Conservation (phyloP, 257 asterid species). For the Solanum ahanhuiri region DNA sequence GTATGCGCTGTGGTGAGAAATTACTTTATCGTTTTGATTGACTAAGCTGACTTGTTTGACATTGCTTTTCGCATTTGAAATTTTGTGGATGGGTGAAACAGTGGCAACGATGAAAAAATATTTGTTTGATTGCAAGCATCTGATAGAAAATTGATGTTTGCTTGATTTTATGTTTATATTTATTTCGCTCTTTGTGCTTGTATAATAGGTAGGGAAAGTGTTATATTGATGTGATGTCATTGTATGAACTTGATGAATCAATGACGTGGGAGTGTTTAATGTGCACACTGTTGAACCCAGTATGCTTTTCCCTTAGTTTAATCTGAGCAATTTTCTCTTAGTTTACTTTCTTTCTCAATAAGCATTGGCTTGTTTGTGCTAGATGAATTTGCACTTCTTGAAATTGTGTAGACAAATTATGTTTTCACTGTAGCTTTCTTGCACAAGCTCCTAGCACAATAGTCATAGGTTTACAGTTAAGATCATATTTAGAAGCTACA, state of each 20-base stretch:
- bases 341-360: not conserved
- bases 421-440: not conserved
- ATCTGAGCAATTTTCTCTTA: not conserved
- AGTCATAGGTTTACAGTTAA: not conserved
- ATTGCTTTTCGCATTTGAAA: too few relatives aligned
- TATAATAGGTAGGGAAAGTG: too few relatives aligned
- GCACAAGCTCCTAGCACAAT: not conserved
- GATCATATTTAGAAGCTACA: not conserved
- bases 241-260: not conserved
- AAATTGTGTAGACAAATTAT: not conserved
- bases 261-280: slow-evolving; percentile 47
- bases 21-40: too few relatives aligned
- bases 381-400: not conserved
- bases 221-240: too few relatives aligned
- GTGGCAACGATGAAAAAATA: too few relatives aligned
- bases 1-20: too few relatives aligned
- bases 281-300: slow-evolving; percentile 86
- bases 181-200: too few relatives aligned
- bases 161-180: too few relatives aligned
- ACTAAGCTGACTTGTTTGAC: too few relatives aligned
- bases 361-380: not conserved
- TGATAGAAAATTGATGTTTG: too few relatives aligned
- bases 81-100: too few relatives aligned
- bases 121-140: too few relatives aligned
- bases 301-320: slow-evolving; percentile 17